Base-by-base conservation (phyloP, 192 early-diverging fungal species). In the Chytriomyces sp. region DNA sequence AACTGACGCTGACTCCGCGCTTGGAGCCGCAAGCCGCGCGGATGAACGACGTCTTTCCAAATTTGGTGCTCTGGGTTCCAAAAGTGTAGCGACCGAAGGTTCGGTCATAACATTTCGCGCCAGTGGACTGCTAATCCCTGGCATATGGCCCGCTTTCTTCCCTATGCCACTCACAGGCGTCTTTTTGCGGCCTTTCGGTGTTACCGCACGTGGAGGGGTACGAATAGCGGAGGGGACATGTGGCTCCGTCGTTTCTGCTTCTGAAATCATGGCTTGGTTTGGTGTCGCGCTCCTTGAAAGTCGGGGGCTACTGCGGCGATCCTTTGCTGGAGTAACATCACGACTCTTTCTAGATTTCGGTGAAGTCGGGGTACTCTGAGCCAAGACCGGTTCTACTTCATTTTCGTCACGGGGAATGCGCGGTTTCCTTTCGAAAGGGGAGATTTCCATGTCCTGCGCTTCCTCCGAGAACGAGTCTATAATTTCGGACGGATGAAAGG, bases 401-500 rank as follows among this genome's bases (percentile, higher is more conserved):
- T 14, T 14, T 49, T 49, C 17, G 17, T 14, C 14, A n/a, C 17
- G 44, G 44, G 44, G 14, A n/a, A 14, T 22, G 44, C 14, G 44
- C 14, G 22, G 14, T 14, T 49, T 49, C 22, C 44, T 49, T n/a
- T 49, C 10, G 65, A 68, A 55, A 30, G 31, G 31, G 25, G 62
- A 44, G 4, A 64, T 7, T 10, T 64, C 62, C 62, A 64, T 64
- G 17, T 44, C 62, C 34, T 25, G 39, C 5, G 40, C 28, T 10
- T 37, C 36, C 31, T 22, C 22, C 28, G 39, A 7, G 37, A 68
- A 68, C 5, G 65, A 68, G 44, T 68, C 65, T 3, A 55, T 53
- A 7, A 33, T 5, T 10, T 68, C 65, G 14, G 62, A 64, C 2
- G 39, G 39, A 44, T n/a, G 44, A 22, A 22, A 49, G 17, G 22